Conservation (phyloP, 2,329 filamentous ascomycete species). For the Fusarium phyllophilum region DNA sequence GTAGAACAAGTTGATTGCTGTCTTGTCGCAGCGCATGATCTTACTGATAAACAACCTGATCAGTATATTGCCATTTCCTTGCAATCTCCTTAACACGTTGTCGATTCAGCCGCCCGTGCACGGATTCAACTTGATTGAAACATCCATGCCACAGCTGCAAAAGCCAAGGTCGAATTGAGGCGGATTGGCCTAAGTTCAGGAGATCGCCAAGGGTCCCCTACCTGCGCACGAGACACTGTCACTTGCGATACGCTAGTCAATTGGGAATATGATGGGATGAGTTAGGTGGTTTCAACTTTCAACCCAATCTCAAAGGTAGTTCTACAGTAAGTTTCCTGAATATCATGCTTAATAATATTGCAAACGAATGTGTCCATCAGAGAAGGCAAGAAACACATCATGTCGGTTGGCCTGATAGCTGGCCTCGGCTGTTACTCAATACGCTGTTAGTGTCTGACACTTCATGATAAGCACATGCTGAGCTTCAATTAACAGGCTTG, state of each 20-base stretch:
- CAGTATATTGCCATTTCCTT: conserved; percentile 24
- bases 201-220: conserved; percentile 33
- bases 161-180: conserved; percentile 24
- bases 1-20: neutral
- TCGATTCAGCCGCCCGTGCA: conserved; percentile 9
- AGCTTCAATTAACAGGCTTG: neutral
- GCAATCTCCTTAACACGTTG: conserved; percentile 11
- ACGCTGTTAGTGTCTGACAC: neutral
- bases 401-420: neutral
- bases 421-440: conserved; percentile 4
- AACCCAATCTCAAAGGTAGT: conserved; percentile 3
- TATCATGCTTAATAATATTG: neutral
- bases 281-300: conserved; percentile 3
- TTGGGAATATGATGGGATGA: conserved; percentile 35
- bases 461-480: neutral
- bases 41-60: conserved; percentile 13
- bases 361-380: neutral
- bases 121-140: conserved; percentile 6
- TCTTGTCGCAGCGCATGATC: neutral
- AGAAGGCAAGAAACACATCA: neutral
- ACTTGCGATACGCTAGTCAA: conserved; percentile 28
- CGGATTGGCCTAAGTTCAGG: conserved; percentile 25
- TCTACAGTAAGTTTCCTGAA: neutral
- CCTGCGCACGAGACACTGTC: conserved; percentile 30
- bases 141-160: neutral